These are phyloP conservation scores for Leucosporidium creatinivorum DNA, from an alignment of 768 basidiomycete genomes.

Conservation along the genomic window DNA sequence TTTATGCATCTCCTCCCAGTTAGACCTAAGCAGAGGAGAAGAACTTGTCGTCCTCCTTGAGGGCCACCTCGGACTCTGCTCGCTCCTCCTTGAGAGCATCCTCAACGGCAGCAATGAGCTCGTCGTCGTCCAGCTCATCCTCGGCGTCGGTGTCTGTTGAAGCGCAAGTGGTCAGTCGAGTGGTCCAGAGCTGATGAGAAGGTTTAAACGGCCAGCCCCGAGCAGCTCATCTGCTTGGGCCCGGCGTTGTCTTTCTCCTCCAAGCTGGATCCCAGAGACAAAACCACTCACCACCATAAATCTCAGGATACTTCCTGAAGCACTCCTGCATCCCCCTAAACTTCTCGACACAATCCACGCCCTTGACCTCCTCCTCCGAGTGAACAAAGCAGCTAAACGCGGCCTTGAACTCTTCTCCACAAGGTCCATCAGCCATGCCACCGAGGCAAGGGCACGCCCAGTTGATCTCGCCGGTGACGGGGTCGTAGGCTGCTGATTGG, in stretches of 20 bases:
- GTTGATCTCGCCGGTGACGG: conserved; percentile 97
- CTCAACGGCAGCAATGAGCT: conserved; percentile 19
- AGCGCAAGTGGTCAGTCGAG: background rate
- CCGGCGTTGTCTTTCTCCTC: background rate
- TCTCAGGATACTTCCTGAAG: conserved; percentile 89
- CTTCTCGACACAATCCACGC: conserved; percentile 93
- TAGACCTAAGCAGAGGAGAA: too few relatives aligned
- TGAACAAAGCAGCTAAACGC: conserved; percentile 96
- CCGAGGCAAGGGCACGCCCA: conserved; percentile 99
- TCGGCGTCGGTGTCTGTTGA: conserved; percentile 12
- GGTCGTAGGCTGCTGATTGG: conserved; percentile 67
- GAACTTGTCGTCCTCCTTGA: conserved; percentile 20
- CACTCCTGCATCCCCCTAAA: conserved; percentile 97
- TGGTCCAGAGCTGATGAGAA: too few relatives aligned
- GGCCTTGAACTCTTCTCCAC: conserved; percentile 82
- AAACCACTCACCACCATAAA: conserved; percentile 78
- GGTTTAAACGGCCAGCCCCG: background rate
- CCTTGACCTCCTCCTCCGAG: conserved; percentile 92
- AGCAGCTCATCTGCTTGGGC: background rate
- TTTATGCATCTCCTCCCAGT: background rate
- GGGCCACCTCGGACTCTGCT: conserved; percentile 23
- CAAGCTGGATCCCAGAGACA: background rate
- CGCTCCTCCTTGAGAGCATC: conserved; percentile 16
- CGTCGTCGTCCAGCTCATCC: conserved; percentile 21
- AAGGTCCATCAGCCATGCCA: conserved; percentile 96